Percentiles rank a stretch among this genome's conserved stretches.
phyloP scores from a whole-genome alignment of 768 basidiomycete species.

The Dioszegia crocea region DNA sequence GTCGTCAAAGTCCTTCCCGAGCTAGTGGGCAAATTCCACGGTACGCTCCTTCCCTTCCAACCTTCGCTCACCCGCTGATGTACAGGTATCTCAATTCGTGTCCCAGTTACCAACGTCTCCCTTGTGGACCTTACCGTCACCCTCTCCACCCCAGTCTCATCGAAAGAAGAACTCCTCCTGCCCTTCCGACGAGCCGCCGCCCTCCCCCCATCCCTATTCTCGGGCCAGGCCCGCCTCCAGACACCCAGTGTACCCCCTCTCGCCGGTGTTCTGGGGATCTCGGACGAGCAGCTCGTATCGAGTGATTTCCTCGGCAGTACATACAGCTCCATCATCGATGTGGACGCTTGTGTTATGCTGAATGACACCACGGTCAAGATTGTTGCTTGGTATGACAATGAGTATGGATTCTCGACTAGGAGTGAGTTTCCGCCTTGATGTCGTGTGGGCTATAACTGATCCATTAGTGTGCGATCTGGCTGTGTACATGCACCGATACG shows the following conservation, averaged over 20 bases:
- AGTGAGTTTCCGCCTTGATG: constrained; percentile 12
- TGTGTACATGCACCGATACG: constrained; percentile 38
- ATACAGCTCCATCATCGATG: constrained; percentile 43
- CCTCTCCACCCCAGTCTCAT: constrained; percentile 34
- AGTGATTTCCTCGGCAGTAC: constrained; percentile 45
- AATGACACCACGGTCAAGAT: constrained; percentile 45
- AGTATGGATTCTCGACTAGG: constrained; percentile 40
- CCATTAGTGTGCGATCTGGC: constrained; percentile 41
- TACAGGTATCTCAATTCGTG: constrained; percentile 49
- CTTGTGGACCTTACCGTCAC: constrained; percentile 50
- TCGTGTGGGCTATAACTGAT: neutral
- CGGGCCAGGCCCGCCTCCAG: constrained; percentile 9
- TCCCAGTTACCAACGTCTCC: constrained; percentile 49
- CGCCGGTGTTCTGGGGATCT: constrained; percentile 42
- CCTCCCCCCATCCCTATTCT: constrained; percentile 4
- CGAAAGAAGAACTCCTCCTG: constrained; percentile 43
- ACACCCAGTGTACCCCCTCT: constrained; percentile 18
- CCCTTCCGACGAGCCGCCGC: constrained; percentile 42
- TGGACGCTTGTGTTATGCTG: constrained; percentile 43
- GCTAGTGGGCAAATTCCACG: constrained; percentile 49
- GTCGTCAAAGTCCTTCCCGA: constrained; percentile 50
- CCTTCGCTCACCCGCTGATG: neutral
- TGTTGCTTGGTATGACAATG: constrained; percentile 50
- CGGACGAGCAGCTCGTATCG: constrained; percentile 50
- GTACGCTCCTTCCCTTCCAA: constrained; percentile 13